These are phyloP conservation scores for Podospora anserina DNA, from an alignment of 495 filamentous ascomycete species.

Conservation along the genomic window DNA sequence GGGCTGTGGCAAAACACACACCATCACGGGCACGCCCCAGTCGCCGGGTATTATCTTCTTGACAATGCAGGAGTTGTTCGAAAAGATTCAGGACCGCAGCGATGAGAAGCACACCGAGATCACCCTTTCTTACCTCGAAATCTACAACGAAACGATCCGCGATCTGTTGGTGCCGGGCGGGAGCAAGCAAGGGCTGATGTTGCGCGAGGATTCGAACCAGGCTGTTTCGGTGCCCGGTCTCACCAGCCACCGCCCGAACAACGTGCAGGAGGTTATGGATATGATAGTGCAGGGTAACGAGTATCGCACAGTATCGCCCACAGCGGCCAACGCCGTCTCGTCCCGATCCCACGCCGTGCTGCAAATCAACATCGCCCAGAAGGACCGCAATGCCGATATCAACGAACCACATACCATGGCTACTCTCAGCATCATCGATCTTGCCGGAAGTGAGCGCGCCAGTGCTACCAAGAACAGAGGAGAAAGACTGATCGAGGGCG, in stretches of 20 bases:
- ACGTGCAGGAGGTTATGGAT: slow-evolving; percentile 95
- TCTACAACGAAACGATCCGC: slow-evolving; percentile 98
- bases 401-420: slow-evolving; percentile 98
- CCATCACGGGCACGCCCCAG: slow-evolving; percentile 84
- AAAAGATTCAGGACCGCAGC: slow-evolving; percentile 81
- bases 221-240: slow-evolving; percentile 89
- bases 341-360: slow-evolving; percentile 98
- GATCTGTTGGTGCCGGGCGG: slow-evolving; percentile 86
- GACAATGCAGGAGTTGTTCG: slow-evolving; percentile 97
- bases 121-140: slow-evolving; percentile 93
- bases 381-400: slow-evolving; percentile 87
- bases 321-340: slow-evolving; percentile 95
- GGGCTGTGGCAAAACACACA: slow-evolving; percentile 97
- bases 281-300: slow-evolving; percentile 97
- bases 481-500: slow-evolving; percentile 85
- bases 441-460: slow-evolving; percentile 93
- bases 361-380: slow-evolving; percentile 93
- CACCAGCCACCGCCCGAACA: slow-evolving; percentile 80
- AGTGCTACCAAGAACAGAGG: slow-evolving; percentile 97
- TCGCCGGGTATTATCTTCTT: slow-evolving; percentile 97
- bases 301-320: slow-evolving; percentile 92
- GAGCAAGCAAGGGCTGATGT: slow-evolving; percentile 82
- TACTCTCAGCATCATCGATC: slow-evolving; percentile 95
- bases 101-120: slow-evolving; percentile 86
- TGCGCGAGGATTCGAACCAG: slow-evolving; percentile 92